phyloP scores from a whole-genome alignment of 2,329 filamentous ascomycete genomes.

The Cytospora piceicola region DNA sequence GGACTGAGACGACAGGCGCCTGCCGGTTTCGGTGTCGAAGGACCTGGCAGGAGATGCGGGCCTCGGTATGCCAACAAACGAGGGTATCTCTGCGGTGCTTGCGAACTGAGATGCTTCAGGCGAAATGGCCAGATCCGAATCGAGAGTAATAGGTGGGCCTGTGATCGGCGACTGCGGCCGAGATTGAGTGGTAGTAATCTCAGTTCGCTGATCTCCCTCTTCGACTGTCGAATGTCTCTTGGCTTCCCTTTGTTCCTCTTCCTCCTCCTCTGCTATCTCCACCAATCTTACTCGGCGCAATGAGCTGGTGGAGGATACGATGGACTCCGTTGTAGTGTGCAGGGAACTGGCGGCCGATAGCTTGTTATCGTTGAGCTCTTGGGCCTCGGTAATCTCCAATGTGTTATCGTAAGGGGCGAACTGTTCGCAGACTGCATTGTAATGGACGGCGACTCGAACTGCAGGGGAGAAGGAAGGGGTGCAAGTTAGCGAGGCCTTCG shows the following conservation, averaged over 20 bases:
- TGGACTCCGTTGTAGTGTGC: constrained; percentile 84
- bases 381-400: constrained; percentile 74
- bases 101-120: constrained; percentile 57
- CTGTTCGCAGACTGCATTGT: constrained; percentile 67
- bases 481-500: constrained; percentile 37
- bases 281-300: constrained; percentile 76
- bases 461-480: constrained; percentile 30
- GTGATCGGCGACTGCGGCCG: constrained; percentile 40
- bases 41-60: constrained; percentile 52
- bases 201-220: constrained; percentile 45
- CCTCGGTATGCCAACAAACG: constrained; percentile 52
- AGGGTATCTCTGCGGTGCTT: constrained; percentile 53
- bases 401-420: constrained; percentile 87
- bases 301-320: constrained; percentile 82
- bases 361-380: constrained; percentile 84
- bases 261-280: constrained; percentile 92
- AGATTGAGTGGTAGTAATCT: constrained; percentile 35
- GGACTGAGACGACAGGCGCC: constrained; percentile 57
- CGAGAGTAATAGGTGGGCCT: constrained; percentile 51
- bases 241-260: constrained; percentile 65
- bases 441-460: constrained; percentile 83
- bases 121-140: constrained; percentile 55
- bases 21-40: constrained; percentile 43
- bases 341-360: constrained; percentile 87
- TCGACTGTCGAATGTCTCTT: constrained; percentile 62